A percentile compares a stretch with the other conserved stretches of the same genome.
Conservation (phyloP, 2,329 filamentous ascomycete species). For the Colletotrichum spaethianum region DNA sequence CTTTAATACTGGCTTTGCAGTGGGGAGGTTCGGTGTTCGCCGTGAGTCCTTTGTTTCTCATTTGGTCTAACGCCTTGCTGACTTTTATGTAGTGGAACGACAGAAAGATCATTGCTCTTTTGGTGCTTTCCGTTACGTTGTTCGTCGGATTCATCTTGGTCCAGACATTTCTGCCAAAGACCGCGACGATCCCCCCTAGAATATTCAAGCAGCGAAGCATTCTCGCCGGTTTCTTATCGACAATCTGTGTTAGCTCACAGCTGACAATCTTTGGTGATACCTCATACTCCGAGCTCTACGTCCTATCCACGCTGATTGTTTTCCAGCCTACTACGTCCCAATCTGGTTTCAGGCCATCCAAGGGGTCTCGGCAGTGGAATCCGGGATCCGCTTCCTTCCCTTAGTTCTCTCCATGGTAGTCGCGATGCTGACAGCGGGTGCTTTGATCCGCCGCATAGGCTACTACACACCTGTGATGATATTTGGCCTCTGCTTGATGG, state of each 20-base stretch:
- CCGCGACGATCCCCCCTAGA: conserved; percentile 59
- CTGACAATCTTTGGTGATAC: conserved; percentile 63
- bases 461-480: conserved; percentile 62
- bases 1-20: conserved; percentile 62
- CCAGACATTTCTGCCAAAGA: conserved; percentile 52
- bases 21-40: conserved; percentile 58
- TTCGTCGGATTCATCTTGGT: conserved; percentile 60
- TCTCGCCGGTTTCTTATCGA: conserved; percentile 60
- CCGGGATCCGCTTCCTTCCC: conserved; percentile 57
- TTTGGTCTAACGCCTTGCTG: neutral
- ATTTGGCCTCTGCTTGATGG: conserved; percentile 54
- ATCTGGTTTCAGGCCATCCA: conserved; percentile 64
- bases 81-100: conserved; percentile 53
- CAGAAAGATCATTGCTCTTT: conserved; percentile 58
- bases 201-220: conserved; percentile 58
- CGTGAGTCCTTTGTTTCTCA: neutral
- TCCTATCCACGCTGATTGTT: conserved; percentile 51
- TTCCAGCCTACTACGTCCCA: conserved; percentile 55
- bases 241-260: conserved; percentile 61
- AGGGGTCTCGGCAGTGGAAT: conserved; percentile 54
- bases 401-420: conserved; percentile 55
- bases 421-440: conserved; percentile 51
- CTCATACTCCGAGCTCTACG: neutral
- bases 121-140: conserved; percentile 62
- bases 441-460: conserved; percentile 53